A percentile compares a stretch with the other conserved stretches of the same genome.
These are phyloP conservation scores for Closterium sp. DNA, from an alignment of 139 green algal species.

Conservation along the genomic window DNA sequence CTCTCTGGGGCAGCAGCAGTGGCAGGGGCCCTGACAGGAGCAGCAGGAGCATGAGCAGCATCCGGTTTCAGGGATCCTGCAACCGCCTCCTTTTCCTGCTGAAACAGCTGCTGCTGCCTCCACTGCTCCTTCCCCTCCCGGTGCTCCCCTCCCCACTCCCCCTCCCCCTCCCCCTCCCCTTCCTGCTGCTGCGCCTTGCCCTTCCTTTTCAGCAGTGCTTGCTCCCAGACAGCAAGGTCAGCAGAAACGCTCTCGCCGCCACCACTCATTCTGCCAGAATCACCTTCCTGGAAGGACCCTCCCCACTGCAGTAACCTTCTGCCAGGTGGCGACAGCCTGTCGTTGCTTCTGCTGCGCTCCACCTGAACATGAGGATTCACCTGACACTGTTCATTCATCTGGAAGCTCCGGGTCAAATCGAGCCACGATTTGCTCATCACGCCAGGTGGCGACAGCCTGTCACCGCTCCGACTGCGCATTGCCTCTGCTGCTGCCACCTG, in stretches of 20 bases:
- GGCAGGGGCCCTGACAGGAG: background rate
- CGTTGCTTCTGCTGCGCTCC: background rate
- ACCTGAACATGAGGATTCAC: background rate
- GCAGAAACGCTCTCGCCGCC: background rate
- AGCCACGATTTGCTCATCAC: background rate
- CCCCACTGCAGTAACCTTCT: background rate
- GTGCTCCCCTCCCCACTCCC: background rate
- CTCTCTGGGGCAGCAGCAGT: too few species aligned
- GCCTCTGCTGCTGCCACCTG: background rate
- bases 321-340: background rate
- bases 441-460: background rate
- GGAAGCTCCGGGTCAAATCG: background rate
- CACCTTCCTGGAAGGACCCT: background rate
- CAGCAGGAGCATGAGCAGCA: background rate
- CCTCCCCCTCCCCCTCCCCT: background rate
- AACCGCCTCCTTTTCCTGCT: background rate
- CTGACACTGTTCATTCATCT: background rate
- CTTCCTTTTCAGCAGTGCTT: background rate
- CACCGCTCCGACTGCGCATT: background rate
- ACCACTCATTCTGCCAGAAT: background rate
- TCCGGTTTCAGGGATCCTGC: background rate
- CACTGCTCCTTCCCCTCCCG: background rate
- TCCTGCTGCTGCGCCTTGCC: background rate
- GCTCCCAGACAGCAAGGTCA: background rate
- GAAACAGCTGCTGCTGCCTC: too few species aligned